Conservation (phyloP, 2,329 filamentous ascomycete genomes). For the Thielaviopsis punctulata region DNA sequence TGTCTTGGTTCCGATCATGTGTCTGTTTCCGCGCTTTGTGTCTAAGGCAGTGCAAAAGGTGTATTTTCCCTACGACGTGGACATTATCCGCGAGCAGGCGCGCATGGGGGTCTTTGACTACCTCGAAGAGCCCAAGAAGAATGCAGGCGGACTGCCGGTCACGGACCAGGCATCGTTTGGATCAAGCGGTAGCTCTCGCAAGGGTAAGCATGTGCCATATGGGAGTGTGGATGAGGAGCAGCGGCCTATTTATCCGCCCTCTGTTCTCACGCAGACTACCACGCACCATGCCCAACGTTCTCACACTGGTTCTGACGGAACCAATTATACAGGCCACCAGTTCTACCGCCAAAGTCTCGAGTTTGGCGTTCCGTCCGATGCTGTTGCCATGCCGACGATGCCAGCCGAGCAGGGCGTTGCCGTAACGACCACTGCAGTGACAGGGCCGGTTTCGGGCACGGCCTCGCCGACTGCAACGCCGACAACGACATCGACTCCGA, state of each 20-base stretch:
- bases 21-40: conserved; percentile 72
- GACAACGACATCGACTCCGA: not conserved
- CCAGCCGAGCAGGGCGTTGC: conserved; percentile 13
- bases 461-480: not conserved
- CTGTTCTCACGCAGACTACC: conserved; percentile 61
- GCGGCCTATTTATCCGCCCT: conserved; percentile 85
- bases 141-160: conserved; percentile 10
- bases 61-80: conserved; percentile 80
- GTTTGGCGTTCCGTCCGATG: conserved; percentile 8
- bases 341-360: conserved; percentile 16
- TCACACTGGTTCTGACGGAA: conserved; percentile 86
- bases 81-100: conserved; percentile 90
- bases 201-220: conserved; percentile 39
- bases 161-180: conserved; percentile 16
- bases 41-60: conserved; percentile 85
- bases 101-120: conserved; percentile 67
- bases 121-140: conserved; percentile 28
- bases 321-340: conserved; percentile 62
- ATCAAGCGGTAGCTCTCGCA: conserved; percentile 32
- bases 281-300: conserved; percentile 53
- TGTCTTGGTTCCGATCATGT: conserved; percentile 62
- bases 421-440: conserved; percentile 14
- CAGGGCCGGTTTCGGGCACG: not conserved
- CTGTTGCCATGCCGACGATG: conserved; percentile 3
- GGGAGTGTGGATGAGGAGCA: conserved; percentile 68